These are phyloP conservation scores for Fonsecaea nubica DNA, from an alignment of 2,329 filamentous ascomycete genomes.

Conservation along the genomic window DNA sequence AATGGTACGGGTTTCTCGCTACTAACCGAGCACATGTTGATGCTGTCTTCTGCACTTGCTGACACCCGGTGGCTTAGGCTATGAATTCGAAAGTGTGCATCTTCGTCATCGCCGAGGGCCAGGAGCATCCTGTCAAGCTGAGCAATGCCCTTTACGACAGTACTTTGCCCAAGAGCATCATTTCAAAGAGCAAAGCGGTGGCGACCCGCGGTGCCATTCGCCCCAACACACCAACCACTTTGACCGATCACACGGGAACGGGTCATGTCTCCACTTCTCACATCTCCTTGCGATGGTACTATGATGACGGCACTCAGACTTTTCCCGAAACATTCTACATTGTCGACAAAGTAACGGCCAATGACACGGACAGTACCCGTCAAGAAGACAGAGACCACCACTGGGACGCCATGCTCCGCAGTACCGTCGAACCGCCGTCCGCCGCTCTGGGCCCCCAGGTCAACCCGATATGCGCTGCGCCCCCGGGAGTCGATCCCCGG, in stretches of 20 bases:
- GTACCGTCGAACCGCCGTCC: conserved; percentile 20
- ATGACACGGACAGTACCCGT: background rate
- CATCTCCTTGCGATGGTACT: conserved; percentile 36
- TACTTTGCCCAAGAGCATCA: conserved; percentile 26
- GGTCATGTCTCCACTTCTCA: conserved; percentile 24
- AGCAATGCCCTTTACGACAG: conserved; percentile 25
- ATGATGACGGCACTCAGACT: conserved; percentile 33
- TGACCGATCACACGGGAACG: conserved; percentile 26
- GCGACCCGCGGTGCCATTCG: conserved; percentile 26
- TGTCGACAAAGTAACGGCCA: conserved; percentile 27
- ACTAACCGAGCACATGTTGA: background rate
- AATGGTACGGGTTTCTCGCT: conserved; percentile 29
- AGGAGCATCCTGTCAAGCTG: conserved; percentile 31
- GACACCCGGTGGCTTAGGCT: background rate
- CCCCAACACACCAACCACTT: conserved; percentile 12
- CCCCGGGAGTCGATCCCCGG: conserved; percentile 12
- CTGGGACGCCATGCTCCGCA: conserved; percentile 32
- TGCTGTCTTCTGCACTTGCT: background rate
- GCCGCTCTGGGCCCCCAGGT: conserved; percentile 11
- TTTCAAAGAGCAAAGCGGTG: conserved; percentile 30
- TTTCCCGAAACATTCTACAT: conserved; percentile 36
- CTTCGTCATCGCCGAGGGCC: conserved; percentile 34
- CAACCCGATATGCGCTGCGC: conserved; percentile 16
- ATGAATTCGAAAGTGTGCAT: conserved; percentile 22
- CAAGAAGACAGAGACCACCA: conserved; percentile 4